phyloP scores from a whole-genome alignment of 495 filamentous ascomycete genomes.

The Penicillium turbatum region DNA sequence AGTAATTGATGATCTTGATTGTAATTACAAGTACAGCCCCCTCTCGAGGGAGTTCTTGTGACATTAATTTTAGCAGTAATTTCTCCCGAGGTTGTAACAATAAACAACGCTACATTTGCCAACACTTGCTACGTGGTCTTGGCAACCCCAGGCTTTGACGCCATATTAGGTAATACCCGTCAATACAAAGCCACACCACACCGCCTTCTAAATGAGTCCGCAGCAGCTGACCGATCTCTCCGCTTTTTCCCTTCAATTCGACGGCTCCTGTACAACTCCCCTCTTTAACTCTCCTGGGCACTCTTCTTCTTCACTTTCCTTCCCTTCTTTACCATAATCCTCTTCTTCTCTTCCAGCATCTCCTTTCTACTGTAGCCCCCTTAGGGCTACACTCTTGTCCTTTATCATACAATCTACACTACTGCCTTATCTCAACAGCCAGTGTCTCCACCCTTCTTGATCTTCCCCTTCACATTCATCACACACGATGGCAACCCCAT shows the following conservation, averaged over 20 bases:
- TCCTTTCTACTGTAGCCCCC: background rate
- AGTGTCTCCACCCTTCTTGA: constrained; percentile 4
- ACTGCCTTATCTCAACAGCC: constrained; percentile 6
- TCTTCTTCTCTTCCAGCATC: constrained; percentile 5
- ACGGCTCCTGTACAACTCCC: constrained; percentile 8
- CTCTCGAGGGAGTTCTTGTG: background rate
- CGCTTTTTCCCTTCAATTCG: constrained; percentile 11
- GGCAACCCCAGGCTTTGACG: constrained; percentile 6
- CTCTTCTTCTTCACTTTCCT: background rate
- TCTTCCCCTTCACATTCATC: background rate
- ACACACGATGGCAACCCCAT: constrained; percentile 33
- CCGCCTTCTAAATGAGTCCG: constrained; percentile 1
- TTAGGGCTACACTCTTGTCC: background rate
- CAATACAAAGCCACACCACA: background rate
- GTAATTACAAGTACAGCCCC: background rate
- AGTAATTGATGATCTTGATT: constrained; percentile 1
- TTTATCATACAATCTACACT: background rate
- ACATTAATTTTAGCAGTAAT: background rate
- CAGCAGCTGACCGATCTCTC: constrained; percentile 13
- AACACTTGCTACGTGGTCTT: background rate
- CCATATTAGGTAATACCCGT: constrained; percentile 10
- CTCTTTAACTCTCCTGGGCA: constrained; percentile 7
- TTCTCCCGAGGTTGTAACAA: background rate
- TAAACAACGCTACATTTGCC: too few relatives aligned
- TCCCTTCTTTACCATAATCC: constrained; percentile 12